Conservation (phyloP, 2,329 filamentous ascomycete genomes). For the Fusarium penzigii region DNA sequence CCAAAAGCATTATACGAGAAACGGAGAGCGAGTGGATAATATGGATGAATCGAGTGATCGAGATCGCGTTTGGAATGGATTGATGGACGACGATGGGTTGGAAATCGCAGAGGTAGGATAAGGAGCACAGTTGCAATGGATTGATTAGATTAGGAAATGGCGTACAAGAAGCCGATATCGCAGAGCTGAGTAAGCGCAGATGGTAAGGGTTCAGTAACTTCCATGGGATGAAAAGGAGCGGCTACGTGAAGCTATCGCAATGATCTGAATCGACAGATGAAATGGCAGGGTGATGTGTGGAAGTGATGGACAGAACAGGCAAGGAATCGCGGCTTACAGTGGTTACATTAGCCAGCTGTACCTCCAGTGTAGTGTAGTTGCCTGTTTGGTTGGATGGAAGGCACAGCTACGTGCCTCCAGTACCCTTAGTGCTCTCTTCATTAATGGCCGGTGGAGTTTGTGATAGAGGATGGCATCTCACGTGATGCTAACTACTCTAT, state of each 20-base stretch:
- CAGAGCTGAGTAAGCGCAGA: background rate
- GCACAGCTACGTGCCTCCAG: background rate
- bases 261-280: background rate
- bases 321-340: conserved; percentile 23
- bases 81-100: background rate
- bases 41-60: conserved; percentile 7
- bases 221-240: background rate
- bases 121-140: background rate
- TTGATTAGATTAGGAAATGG: background rate
- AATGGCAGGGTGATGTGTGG: background rate
- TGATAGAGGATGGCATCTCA: conserved; percentile 13
- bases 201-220: background rate
- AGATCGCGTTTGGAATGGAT: conserved; percentile 1
- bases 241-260: conserved; percentile 7
- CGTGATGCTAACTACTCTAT: conserved; percentile 18
- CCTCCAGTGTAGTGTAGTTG: background rate
- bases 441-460: background rate
- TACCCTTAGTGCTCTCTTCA: background rate
- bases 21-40: background rate
- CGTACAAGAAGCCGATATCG: background rate
- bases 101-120: background rate
- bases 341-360: conserved; percentile 23
- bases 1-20: conserved; percentile 30
- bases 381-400: background rate
- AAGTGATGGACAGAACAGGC: background rate